Evolutionary conservation across 768 basidiomycete genomes (phyloP), one percentile per base, ranked within the genome.

Genomic region (Baorangia bicolor): DNA sequence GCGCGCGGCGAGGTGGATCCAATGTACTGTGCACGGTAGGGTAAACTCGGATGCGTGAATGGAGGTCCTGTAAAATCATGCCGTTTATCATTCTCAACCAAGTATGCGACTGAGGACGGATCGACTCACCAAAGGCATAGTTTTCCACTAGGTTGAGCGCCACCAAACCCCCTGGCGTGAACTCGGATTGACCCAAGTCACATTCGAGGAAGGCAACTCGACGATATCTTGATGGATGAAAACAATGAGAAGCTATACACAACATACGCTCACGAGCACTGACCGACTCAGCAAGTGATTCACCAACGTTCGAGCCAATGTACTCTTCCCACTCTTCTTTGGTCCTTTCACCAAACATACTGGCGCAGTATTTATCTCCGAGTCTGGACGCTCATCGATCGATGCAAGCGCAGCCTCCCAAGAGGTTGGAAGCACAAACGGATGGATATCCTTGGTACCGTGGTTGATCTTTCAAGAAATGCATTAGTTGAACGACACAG

Each of bases 181-280:
- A 96, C 70, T 98, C 95, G 4, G 93, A 89, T 72, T 99, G 96
- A 18, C 96, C 96, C 4, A 92, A 63, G 72, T 99, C 96, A 56
- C 90, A 92, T 68, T 98, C 96, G 9, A 99, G 79, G 68, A 83
- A 97, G 0, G 94, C 95, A 3, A 98, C 92, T n/a, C 78, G 79
- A 23, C 78, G 77, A 73, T 91, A 92, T 28, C 89, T 92, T 31
- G 34, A 49, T 13, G 23, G 38, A 20, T 2, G 8, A 20, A 34
- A 35, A 27, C 16, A 13, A 23, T 46, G 47, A 56, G 51, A 21
- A 18, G 34, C 23, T 14, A 28, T 3, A 45, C 9, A 14, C 18
- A 18, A 18, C 10, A 21, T 33, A 21, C 14, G 12, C 37, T 27
- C 21, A n/a, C 18, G 18, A 45, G 34, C 23, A 56, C 69, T 55